Evolutionary conservation across 139 green algal species (phyloP).

Genomic region (Micractinium conductrix): DNA sequence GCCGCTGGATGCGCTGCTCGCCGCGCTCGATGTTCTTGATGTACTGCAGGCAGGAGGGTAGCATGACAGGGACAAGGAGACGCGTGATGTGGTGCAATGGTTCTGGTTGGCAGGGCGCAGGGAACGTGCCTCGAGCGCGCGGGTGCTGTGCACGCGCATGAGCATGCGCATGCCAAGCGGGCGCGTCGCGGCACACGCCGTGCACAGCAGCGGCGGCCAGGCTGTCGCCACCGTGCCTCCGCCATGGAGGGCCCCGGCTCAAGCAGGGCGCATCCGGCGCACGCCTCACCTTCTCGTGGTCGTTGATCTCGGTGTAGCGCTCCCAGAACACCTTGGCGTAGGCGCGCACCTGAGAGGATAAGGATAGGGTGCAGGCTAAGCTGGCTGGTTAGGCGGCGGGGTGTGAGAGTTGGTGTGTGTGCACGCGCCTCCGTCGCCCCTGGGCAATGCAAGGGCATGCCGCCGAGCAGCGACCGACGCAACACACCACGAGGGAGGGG

Average conservation of each 20-base stretch:
- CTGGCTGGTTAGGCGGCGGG: too few species aligned
- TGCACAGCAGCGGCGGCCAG: too few species aligned
- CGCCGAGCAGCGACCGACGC: too few species aligned
- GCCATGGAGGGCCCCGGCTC: neutral
- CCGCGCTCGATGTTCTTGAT: constrained; percentile 97
- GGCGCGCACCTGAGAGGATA: constrained; percentile 52
- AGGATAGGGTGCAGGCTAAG: neutral
- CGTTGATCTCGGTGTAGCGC: constrained; percentile 75
- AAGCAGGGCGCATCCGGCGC: neutral
- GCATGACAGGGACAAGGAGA: neutral
- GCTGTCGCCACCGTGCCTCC: too few species aligned
- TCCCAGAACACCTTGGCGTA: constrained; percentile 81
- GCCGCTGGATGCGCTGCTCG: constrained; percentile 86
- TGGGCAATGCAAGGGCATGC: too few species aligned
- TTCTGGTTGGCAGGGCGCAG: neutral
- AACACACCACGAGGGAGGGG: too few species aligned
- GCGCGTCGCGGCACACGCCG: too few species aligned
- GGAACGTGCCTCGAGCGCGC: too few species aligned
- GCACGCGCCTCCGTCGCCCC: too few species aligned
- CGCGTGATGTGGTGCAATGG: neutral
- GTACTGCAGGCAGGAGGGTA: constrained; percentile 1
- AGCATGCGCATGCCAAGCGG: too few species aligned
- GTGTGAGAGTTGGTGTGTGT: too few species aligned
- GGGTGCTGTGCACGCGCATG: too few species aligned
- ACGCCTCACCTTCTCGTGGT: constrained; percentile 74